Evolutionary conservation across 352 stramenopile species (phyloP).

Genomic region (Phytophthora sojae): DNA sequence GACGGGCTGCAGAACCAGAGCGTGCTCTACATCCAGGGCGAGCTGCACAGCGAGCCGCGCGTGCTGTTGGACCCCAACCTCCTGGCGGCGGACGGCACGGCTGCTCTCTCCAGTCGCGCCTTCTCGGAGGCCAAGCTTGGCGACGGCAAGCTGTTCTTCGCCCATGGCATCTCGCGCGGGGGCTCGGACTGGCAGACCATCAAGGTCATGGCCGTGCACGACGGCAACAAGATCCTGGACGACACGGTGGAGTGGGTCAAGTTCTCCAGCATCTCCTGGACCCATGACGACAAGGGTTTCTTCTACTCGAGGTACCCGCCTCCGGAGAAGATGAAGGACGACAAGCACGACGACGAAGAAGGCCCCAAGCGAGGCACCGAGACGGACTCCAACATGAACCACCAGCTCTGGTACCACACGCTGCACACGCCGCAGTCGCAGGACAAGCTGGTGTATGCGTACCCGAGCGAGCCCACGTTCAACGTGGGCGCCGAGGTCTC

Average conservation of each 20-base stretch:
- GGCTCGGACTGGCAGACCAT: slow-evolving; percentile 91
- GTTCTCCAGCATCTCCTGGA: slow-evolving; percentile 86
- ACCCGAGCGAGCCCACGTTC: slow-evolving; percentile 79
- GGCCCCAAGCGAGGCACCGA: slow-evolving; percentile 78
- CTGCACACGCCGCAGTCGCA: slow-evolving; percentile 74
- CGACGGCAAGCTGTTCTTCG: slow-evolving; percentile 81
- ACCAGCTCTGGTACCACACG: slow-evolving; percentile 85
- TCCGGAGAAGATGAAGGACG: slow-evolving; percentile 64
- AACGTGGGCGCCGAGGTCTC: slow-evolving; percentile 73
- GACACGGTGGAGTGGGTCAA: slow-evolving; percentile 91
- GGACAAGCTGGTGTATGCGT: slow-evolving; percentile 82
- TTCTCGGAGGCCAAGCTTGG: slow-evolving; percentile 79
- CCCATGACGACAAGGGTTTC: slow-evolving; percentile 84
- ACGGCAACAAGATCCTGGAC: slow-evolving; percentile 70
- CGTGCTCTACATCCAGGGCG: slow-evolving; percentile 89
- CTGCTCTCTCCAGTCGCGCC: slow-evolving; percentile 62
- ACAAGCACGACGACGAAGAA: slow-evolving; percentile 46
- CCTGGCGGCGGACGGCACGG: slow-evolving; percentile 76
- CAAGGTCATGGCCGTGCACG: slow-evolving; percentile 82
- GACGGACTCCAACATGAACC: slow-evolving; percentile 79
- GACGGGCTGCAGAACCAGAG: slow-evolving; percentile 89
- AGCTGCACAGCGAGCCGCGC: slow-evolving; percentile 61
- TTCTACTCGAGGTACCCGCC: slow-evolving; percentile 88
- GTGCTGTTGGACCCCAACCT: slow-evolving; percentile 89
- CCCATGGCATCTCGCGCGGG: slow-evolving; percentile 81